phyloP scores from a whole-genome alignment of 495 filamentous ascomycete genomes.

The Podospora conica region DNA sequence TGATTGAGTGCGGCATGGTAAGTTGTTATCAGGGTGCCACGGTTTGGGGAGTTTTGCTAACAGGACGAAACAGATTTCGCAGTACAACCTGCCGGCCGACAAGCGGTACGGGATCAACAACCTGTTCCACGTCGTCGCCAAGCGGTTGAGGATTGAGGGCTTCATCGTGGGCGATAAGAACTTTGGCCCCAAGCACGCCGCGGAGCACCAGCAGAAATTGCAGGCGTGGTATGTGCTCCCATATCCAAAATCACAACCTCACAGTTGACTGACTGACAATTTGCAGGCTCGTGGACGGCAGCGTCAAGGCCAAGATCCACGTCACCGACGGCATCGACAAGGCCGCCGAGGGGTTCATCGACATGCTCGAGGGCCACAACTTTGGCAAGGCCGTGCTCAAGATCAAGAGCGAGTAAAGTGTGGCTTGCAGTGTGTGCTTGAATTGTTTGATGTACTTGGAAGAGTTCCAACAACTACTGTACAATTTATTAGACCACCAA shows the following conservation, averaged over 20 bases:
- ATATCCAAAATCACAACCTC: too few species aligned
- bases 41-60: constrained; percentile 13
- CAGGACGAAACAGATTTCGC: constrained; percentile 52
- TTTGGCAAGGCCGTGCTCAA: constrained; percentile 86
- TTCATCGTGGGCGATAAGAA: constrained; percentile 63
- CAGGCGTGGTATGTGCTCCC: constrained; percentile 52
- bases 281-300: constrained; percentile 68
- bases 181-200: constrained; percentile 62
- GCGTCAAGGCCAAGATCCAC: constrained; percentile 64
- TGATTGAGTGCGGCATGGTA: constrained; percentile 53
- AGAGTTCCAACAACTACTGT: background rate
- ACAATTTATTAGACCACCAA: background rate
- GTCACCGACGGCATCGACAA: constrained; percentile 80
- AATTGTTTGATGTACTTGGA: background rate
- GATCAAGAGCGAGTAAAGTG: constrained; percentile 40
- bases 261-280: background rate
- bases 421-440: too few species aligned
- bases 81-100: constrained; percentile 61
- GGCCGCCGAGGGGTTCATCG: constrained; percentile 71
- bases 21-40: constrained; percentile 11
- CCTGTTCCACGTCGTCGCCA: constrained; percentile 44
- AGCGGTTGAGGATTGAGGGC: constrained; percentile 54
- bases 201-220: constrained; percentile 77
- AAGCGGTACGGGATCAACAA: constrained; percentile 67
- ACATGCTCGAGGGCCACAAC: constrained; percentile 84